Base-by-base conservation (phyloP, 73 alveolate genomes). In the Halteria grandinella region DNA sequence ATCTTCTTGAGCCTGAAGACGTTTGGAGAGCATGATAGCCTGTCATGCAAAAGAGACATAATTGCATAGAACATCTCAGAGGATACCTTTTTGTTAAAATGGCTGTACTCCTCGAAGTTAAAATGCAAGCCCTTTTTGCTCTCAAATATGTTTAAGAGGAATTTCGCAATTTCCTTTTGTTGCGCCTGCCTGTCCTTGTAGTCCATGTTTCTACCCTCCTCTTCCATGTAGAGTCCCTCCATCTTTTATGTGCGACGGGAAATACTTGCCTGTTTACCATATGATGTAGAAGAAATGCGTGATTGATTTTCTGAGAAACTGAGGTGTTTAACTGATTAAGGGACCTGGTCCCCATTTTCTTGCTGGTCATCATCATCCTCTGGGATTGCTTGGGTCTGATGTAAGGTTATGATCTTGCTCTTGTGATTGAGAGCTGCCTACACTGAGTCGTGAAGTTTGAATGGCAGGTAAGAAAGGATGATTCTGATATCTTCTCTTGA, bases 401-500 rank as follows among this genome's bases (percentile, higher is more conserved):
- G 15, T 11, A 39, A 39, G 18, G 10, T 11, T 39, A 11, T 14
- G 50, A 39, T 11, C 50, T 11, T 39, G 18, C 50, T 39, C 50
- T 39, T 39, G 10, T 39, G 50, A 39, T 39, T 11, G 10, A 39
- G 10, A 39, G 15, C 15, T 39, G 15, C 15, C 50, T 11, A 39
- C 50, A 39, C 15, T 14, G 15, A 39, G 15, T 11, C 15, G 18
- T 11, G 10, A 39, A 39, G 18, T 39, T 41, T 66, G 50, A 66
- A 66, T 1, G 87, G 87, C 25, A 75, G 59, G 34, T 75, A 75
- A 7, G 69, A 34, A 27, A 75, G 58, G 8, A 58, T 49, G n/a
- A 75, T 40, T 14, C 87, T 63, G 18, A 75, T 58, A 75, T 75
- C 87, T 44, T 75, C 87, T 31, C 43, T 54, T 1, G 79, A 58